phyloP scores from a whole-genome alignment of 106 monocot species.

The Allium fistulosum region DNA sequence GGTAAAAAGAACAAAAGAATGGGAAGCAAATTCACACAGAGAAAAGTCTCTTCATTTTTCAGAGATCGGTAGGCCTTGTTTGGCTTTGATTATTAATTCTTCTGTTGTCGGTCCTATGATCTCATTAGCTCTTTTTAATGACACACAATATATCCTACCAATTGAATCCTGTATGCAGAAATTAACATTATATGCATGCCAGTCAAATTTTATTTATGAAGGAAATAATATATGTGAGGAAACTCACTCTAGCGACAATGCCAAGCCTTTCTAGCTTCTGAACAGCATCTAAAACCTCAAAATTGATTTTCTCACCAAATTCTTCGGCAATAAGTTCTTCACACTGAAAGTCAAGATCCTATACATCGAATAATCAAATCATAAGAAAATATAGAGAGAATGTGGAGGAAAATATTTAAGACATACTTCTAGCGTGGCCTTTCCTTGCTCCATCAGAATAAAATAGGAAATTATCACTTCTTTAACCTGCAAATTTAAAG shows the following conservation, averaged over 20 bases:
- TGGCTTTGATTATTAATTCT: slow-evolving; percentile 68
- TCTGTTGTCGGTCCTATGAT: slow-evolving; percentile 88
- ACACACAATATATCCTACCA: slow-evolving; percentile 59
- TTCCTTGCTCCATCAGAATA: slow-evolving; percentile 90
- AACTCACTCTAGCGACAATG: slow-evolving; percentile 69
- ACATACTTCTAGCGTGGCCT: slow-evolving; percentile 64
- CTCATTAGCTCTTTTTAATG: slow-evolving; percentile 75
- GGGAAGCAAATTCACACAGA: too few species aligned
- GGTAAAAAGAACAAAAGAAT: too few species aligned
- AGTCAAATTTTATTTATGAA: neutral
- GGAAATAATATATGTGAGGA: neutral
- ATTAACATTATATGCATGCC: neutral
- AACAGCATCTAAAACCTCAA: slow-evolving; percentile 87
- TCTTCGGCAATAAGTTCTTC: slow-evolving; percentile 87
- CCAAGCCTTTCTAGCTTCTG: slow-evolving; percentile 95
- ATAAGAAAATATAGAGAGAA: neutral
- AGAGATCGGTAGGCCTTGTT: slow-evolving; percentile 6
- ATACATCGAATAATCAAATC: neutral
- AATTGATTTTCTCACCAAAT: slow-evolving; percentile 71
- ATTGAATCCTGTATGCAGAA: slow-evolving; percentile 43
- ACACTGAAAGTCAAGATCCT: slow-evolving; percentile 84
- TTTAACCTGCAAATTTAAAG: slow-evolving; percentile 56
- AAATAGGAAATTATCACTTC: slow-evolving; percentile 90
- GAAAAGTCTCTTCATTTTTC: too few species aligned
- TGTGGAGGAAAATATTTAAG: neutral